phyloP scores from a whole-genome alignment of 192 early-diverging fungal genomes.

The Backusella sp. region DNA sequence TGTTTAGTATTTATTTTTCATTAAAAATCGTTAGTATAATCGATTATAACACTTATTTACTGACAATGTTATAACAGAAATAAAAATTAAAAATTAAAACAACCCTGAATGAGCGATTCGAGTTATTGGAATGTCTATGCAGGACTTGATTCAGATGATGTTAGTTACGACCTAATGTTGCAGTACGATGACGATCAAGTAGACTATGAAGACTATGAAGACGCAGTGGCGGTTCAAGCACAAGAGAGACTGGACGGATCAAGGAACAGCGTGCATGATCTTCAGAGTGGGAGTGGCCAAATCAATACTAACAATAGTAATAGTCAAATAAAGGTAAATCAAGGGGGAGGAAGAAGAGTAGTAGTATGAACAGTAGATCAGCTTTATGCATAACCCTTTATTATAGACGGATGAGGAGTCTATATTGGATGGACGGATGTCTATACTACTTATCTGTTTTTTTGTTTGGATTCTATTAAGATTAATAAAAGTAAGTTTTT shows the following conservation, averaged over 20 bases:
- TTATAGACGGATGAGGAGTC: constrained; percentile 1
- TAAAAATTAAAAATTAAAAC: not conserved
- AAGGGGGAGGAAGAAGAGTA: not conserved
- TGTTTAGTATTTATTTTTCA: not conserved
- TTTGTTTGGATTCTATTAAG: constrained; percentile 5
- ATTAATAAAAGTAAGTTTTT: not conserved
- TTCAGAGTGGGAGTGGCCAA: not conserved
- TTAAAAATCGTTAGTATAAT: not conserved
- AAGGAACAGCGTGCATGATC: not conserved
- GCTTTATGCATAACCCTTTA: constrained; percentile 5
- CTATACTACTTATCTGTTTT: not conserved
- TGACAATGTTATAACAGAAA: not conserved
- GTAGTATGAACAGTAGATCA: not conserved
- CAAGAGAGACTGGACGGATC: not conserved
- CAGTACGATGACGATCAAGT: not conserved
- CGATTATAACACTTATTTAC: not conserved
- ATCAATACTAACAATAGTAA: not conserved
- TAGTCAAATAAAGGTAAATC: not conserved
- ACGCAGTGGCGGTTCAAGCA: constrained; percentile 1
- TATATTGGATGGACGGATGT: not conserved
- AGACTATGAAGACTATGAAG: not conserved
- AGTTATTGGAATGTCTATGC: not conserved
- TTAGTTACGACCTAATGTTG: not conserved
- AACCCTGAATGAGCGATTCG: not conserved
- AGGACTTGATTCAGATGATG: constrained; percentile 1